A percentile compares a stretch with the other conserved stretches of the same genome.
phyloP scores from a whole-genome alignment of 140 eudicot genomes.

The Stevia rebaudiana region DNA sequence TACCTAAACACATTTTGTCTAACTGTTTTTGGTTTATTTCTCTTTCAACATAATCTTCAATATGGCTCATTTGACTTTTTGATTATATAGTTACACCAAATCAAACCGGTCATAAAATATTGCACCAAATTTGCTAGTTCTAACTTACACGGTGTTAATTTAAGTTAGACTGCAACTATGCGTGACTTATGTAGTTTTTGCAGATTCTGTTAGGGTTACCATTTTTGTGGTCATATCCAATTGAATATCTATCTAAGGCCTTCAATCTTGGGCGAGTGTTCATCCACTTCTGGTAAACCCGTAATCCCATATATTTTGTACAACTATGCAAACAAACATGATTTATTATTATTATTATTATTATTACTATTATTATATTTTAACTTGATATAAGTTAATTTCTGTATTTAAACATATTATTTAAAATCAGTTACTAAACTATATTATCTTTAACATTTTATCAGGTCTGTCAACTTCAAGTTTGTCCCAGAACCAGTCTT shows the following conservation, averaged over 20 bases:
- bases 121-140: not conserved
- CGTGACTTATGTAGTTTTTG: slow-evolving; percentile 1
- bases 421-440: slow-evolving; percentile 3
- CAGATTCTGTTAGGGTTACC: slow-evolving; percentile 14
- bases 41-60: not conserved
- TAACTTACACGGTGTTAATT: slow-evolving; percentile 24
- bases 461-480: slow-evolving; percentile 98
- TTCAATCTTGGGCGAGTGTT: slow-evolving; percentile 95
- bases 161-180: slow-evolving; percentile 34
- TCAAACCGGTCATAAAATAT: not conserved
- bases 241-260: slow-evolving; percentile 78
- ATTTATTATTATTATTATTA: no score
- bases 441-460: slow-evolving; percentile 1
- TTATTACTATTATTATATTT: no score
- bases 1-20: not conserved
- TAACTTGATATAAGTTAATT: no score
- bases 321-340: not conserved
- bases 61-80: not conserved
- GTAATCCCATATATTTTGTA: slow-evolving; percentile 22
- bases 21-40: not conserved
- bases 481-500: slow-evolving; percentile 80
- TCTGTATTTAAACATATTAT: not conserved
- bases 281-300: slow-evolving; percentile 85
- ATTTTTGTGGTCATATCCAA: slow-evolving; percentile 57
- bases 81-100: not conserved